Base-by-base conservation (phyloP, 306 rosid species). In the Trifolium fragiferum region DNA sequence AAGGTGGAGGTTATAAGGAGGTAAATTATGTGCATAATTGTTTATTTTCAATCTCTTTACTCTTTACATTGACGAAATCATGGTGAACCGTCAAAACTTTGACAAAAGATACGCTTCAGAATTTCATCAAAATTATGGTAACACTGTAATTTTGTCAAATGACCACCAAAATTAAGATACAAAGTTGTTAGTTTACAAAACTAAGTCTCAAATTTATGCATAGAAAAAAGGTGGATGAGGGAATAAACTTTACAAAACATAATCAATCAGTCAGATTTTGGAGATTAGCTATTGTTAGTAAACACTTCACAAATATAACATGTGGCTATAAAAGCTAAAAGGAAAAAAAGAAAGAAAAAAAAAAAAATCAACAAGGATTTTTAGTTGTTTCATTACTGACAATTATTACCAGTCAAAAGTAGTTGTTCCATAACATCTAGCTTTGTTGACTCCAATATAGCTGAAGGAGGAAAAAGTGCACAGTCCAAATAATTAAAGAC, bases 391-490 rank as follows among this genome's bases (percentile, higher is more conserved):
- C 10, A 54, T 65, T 47, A 49, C 79, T 38, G 33, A 65, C 70
- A 43, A 67, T 37, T 18, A 74, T 68, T 75, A 66, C 6, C 5
- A 49, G 82, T 76, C 87, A 76, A 76, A 77, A 80, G 81, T 47
- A 8, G 83, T 44, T 68, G 82, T 58, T 54, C 75, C 8, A 23
- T 57, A 74, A 55, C 37, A 64, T 73, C 40, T 1, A 55, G 62
- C 82, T 73, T 76, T 76, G 74, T 80, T 80, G 87, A 77, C 70
- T 72, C 51, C 8, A 73, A 80, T 21, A 76, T 70, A 63, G 21
- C 3, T 61, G n/a, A 27, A 62, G 76, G 64, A 68, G 67, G 76
- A 70, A 78, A 72, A 73, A 51, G 70, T 27, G 73, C 43, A 62
- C 19, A 21, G 37, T 77, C 80, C 78, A 68, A 78, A 64, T 33